phyloP scores from a whole-genome alignment of 2,329 filamentous ascomycete species.

The Verticillium longisporum region DNA sequence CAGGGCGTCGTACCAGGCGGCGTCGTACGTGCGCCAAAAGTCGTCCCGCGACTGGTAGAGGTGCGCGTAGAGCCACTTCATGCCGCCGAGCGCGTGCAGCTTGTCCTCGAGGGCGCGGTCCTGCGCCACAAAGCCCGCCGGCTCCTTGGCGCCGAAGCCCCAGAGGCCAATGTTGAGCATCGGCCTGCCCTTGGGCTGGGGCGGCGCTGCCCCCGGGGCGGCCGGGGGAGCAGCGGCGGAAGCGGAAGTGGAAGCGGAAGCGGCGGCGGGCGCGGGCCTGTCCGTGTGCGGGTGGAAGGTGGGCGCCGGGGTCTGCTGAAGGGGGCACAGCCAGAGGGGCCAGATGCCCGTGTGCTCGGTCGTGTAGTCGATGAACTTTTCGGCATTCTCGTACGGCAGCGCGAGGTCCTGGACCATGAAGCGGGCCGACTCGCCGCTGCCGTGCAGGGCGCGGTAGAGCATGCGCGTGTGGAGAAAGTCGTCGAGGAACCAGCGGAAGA shows the following conservation, averaged over 20 bases:
- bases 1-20: slow-evolving; percentile 54
- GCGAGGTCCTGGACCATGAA: slow-evolving; percentile 65
- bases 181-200: slow-evolving; percentile 15
- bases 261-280: slow-evolving; percentile 18
- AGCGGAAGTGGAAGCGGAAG: not conserved
- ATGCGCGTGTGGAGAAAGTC: slow-evolving; percentile 69
- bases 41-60: slow-evolving; percentile 71
- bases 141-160: slow-evolving; percentile 61
- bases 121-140: slow-evolving; percentile 54
- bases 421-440: slow-evolving; percentile 55
- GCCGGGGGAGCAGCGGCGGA: not conserved
- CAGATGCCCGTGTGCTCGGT: slow-evolving; percentile 44
- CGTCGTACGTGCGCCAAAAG: slow-evolving; percentile 60
- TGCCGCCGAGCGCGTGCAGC: slow-evolving; percentile 61
- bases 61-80: slow-evolving; percentile 85
- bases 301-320: slow-evolving; percentile 39
- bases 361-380: slow-evolving; percentile 50
- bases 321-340: slow-evolving; percentile 54
- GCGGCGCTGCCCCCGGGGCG: slow-evolving; percentile 1
- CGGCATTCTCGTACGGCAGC: slow-evolving; percentile 45
- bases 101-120: slow-evolving; percentile 68
- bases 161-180: slow-evolving; percentile 68
- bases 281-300: slow-evolving; percentile 50
- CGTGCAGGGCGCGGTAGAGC: slow-evolving; percentile 67
- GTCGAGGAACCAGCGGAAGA: slow-evolving; percentile 63